Conservation (phyloP, 176 grass and related monocot species). For the Lolium rigidum region DNA sequence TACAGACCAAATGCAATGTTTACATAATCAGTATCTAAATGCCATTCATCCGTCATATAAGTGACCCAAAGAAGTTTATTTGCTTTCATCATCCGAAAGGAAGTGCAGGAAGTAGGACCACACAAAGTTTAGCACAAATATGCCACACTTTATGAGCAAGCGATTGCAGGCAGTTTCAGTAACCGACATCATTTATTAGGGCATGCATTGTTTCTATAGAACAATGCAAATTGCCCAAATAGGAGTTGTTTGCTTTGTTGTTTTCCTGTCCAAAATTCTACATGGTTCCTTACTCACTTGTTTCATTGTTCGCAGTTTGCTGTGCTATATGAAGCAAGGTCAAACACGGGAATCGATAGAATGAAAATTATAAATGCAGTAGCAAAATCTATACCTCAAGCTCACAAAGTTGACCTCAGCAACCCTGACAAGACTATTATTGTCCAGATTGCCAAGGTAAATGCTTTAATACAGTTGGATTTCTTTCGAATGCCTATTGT, state of each 20-base stretch:
- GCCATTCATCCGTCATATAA: background rate
- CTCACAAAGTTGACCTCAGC: conserved; percentile 94
- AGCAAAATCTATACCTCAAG: conserved; percentile 81
- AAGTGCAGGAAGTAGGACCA: conserved; percentile 16
- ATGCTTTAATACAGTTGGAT: conserved; percentile 3
- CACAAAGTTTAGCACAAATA: background rate
- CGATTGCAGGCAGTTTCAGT: background rate
- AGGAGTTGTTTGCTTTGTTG: conserved; percentile 5
- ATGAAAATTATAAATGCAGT: conserved; percentile 98
- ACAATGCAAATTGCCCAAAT: conserved; percentile 13
- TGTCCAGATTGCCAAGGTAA: conserved; percentile 93
- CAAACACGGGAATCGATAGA: conserved; percentile 94
- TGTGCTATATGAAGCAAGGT: conserved; percentile 88
- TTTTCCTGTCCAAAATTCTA: conserved; percentile 30
- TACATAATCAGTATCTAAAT: conserved; percentile 16
- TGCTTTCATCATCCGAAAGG: conserved; percentile 5
- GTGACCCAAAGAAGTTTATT: background rate
- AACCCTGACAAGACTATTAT: conserved; percentile 87
- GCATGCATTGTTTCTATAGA: background rate
- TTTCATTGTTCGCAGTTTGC: conserved; percentile 72
- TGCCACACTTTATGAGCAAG: background rate
- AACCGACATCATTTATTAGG: conserved; percentile 4
- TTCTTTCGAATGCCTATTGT: background rate
- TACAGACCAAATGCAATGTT: background rate
- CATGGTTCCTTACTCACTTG: conserved; percentile 17